A percentile compares a stretch with the other conserved stretches of the same genome.
These are phyloP conservation scores for Seiridium cupressi DNA, from an alignment of 2,329 filamentous ascomycete genomes.

Conservation along the genomic window DNA sequence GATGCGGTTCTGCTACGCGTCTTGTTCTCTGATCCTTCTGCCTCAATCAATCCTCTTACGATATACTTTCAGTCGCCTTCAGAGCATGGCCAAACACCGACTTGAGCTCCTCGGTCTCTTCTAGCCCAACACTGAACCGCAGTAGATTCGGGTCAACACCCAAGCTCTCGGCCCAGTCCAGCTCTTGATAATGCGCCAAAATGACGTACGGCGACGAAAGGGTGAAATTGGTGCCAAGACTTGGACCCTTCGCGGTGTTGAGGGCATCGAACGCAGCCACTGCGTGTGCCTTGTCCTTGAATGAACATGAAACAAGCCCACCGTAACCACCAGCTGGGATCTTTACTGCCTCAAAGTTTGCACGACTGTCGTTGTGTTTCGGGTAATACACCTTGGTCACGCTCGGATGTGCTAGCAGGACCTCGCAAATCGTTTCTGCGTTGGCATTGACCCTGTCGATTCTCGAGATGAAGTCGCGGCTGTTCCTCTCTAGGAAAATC, in stretches of 20 bases:
- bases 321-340: conserved; percentile 80
- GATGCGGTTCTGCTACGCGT: neutral
- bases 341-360: conserved; percentile 76
- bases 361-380: conserved; percentile 67
- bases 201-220: conserved; percentile 88
- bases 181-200: conserved; percentile 84
- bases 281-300: conserved; percentile 68
- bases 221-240: conserved; percentile 95
- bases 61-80: conserved; percentile 44
- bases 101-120: conserved; percentile 68
- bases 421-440: conserved; percentile 76
- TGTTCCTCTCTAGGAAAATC: conserved; percentile 94
- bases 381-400: conserved; percentile 87
- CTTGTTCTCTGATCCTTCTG: neutral
- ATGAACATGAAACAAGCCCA: conserved; percentile 82
- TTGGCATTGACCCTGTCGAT: conserved; percentile 84
- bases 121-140: conserved; percentile 85
- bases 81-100: conserved; percentile 68
- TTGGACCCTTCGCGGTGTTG: conserved; percentile 89
- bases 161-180: conserved; percentile 84
- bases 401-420: conserved; percentile 57
- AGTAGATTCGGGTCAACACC: conserved; percentile 80
- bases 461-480: conserved; percentile 81
- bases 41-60: neutral
- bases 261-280: conserved; percentile 82